Base-by-base conservation (phyloP, 2,329 filamentous ascomycete species). In the Ophioceras dolichostomum region DNA sequence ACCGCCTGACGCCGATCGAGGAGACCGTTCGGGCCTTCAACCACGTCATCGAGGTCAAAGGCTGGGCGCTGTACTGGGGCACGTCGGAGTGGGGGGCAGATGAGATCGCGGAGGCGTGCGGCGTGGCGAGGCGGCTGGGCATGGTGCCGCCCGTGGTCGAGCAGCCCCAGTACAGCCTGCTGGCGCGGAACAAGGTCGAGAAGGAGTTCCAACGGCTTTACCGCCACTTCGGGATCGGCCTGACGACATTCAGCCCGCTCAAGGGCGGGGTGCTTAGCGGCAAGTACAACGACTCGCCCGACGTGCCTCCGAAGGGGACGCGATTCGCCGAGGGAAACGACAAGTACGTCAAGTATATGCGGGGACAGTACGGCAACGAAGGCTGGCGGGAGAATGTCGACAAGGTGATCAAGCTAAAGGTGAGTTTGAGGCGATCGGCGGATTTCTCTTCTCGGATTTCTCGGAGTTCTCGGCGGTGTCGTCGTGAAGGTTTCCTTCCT, bases 11-110 rank as follows among this genome's bases (percentile, higher is more conserved):
- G 0, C 79, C 79, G 0, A 80, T 83, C 62, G 76, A 82, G 54
- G 79, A 83, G 59, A 74, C 69, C 6, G 78, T 83, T 7, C 68
- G 77, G 39, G 78, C 71, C 16, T 83, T 84, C 63, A 83, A 83
- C 61, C 64, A 80, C 51, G 60, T 83, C 27, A 81, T 85, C 50
- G 65, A 77, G 49, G 65, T 67, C 7, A n/a, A n/a, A n/a, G 79
- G 79, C 41, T 75, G 79, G 59, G 73, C 76, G 1, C 68, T 83
- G 45, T 83, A 83, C 62, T 83, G 79, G 78, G 78, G 77, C 28
- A 83, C 78, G 0, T 79, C 73, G 2, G 76, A 82, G 54, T 83
- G 78, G 78, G 67, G 65, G 39, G 76, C 78, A n/a, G 68, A 73
- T 44, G 76, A 82, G 59, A 81, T 83, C 48, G 67, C 69, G 5